phyloP scores from a whole-genome alignment of 768 basidiomycete species.

The Russula vinacea region DNA sequence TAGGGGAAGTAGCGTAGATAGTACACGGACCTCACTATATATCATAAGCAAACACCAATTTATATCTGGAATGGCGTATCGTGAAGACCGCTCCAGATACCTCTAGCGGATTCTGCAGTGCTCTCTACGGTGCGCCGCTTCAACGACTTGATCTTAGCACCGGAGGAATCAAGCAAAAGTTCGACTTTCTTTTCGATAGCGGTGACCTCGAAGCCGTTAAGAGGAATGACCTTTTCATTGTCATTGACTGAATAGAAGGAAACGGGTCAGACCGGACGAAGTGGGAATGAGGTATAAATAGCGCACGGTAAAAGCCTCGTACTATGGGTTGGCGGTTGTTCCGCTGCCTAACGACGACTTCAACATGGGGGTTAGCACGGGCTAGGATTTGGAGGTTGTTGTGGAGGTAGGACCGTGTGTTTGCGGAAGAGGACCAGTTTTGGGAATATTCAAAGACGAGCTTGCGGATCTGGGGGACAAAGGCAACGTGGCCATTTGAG shows the following conservation, averaged over 20 bases:
- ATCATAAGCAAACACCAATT: conserved; percentile 19
- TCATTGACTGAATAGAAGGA: conserved; percentile 60
- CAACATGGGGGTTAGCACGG: conserved; percentile 72
- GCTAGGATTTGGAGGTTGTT: conserved; percentile 65
- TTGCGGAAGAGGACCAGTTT: conserved; percentile 70
- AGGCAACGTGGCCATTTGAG: conserved; percentile 71
- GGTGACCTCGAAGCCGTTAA: conserved; percentile 70
- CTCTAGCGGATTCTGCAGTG: conserved; percentile 74
- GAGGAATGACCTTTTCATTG: conserved; percentile 82
- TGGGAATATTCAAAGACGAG: conserved; percentile 89
- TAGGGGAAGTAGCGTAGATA: not conserved
- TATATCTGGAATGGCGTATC: conserved; percentile 60
- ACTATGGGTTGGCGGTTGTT: conserved; percentile 74
- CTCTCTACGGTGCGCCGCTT: conserved; percentile 74
- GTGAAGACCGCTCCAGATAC: conserved; percentile 89
- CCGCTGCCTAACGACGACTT: conserved; percentile 76
- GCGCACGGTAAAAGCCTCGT: conserved; percentile 78
- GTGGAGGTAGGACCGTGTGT: conserved; percentile 65
- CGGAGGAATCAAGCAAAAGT: conserved; percentile 82
- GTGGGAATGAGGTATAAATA: not conserved
- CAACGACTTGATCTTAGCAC: conserved; percentile 77
- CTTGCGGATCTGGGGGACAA: conserved; percentile 76
- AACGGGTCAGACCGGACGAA: conserved; percentile 10
- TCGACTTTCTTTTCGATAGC: conserved; percentile 76
- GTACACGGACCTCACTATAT: conserved; percentile 13